Percentiles rank a stretch among this genome's conserved stretches.
Conservation (phyloP, 305 asterid genomes). For the Ajuga reptans region DNA sequence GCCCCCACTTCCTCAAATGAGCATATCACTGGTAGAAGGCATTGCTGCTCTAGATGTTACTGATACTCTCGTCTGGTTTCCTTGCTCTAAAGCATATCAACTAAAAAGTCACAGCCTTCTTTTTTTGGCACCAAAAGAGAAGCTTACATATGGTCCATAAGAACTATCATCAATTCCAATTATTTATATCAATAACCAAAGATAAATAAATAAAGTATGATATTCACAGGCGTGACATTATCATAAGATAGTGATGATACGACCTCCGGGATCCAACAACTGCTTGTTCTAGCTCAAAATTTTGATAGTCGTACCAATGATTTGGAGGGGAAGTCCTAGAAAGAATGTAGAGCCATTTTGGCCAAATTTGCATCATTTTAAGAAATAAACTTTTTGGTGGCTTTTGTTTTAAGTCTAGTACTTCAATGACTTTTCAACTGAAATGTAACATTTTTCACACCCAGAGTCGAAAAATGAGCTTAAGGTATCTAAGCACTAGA, state of each 20-base stretch:
- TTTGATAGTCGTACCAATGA: background rate
- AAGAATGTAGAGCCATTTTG: background rate
- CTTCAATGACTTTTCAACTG: background rate
- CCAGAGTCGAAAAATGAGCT: background rate
- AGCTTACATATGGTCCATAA: background rate
- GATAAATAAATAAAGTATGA: background rate
- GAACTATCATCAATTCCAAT: background rate
- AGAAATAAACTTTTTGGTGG: background rate
- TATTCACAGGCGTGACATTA: background rate
- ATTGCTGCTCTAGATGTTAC: background rate
- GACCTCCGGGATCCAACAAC: background rate
- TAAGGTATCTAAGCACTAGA: background rate
- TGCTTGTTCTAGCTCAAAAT: background rate
- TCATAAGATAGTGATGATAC: background rate
- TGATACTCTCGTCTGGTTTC: background rate
- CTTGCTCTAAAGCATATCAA: background rate
- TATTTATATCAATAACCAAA: background rate
- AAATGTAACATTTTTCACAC: background rate
- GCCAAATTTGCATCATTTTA: background rate
- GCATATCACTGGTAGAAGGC: background rate
- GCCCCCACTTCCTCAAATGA: background rate
- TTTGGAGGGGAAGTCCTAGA: background rate
- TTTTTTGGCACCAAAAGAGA: too few relatives aligned
- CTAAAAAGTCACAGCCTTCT: background rate
- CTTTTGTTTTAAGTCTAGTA: background rate